Percentiles rank a stretch among this genome's conserved stretches.
phyloP scores from a whole-genome alignment of 306 rosid species.

The Lagenaria siceraria region DNA sequence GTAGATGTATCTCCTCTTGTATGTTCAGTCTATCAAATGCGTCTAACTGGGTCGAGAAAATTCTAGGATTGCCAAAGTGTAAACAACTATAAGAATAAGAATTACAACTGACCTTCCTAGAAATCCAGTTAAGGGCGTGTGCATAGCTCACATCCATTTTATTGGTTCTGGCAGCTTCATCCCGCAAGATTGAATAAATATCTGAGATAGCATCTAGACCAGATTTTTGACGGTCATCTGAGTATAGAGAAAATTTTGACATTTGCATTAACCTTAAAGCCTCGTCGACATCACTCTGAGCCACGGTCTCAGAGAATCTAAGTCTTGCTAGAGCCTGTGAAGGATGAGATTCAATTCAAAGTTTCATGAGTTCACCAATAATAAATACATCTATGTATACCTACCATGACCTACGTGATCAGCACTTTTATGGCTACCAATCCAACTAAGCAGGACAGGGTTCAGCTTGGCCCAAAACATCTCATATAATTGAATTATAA shows the following conservation, averaged over 20 bases:
- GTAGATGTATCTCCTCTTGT: background rate
- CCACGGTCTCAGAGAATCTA: conserved; percentile 73
- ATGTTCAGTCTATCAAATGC: background rate
- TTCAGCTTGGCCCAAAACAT: background rate
- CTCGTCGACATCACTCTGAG: conserved; percentile 97
- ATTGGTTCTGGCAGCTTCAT: conserved; percentile 71
- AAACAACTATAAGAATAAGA: background rate
- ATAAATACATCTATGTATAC: background rate
- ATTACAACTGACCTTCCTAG: conserved; percentile 59
- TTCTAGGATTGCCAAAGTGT: background rate
- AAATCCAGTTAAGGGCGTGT: conserved; percentile 85
- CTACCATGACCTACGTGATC: background rate
- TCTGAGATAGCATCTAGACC: conserved; percentile 94
- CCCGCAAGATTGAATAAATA: conserved; percentile 87
- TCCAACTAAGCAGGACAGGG: background rate
- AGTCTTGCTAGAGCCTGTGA: conserved; percentile 88
- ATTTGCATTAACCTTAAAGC: conserved; percentile 95
- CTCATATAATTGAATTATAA: background rate
- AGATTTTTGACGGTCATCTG: conserved; percentile 86
- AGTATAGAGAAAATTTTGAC: conserved; percentile 93
- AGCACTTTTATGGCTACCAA: background rate
- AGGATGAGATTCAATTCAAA: conserved; percentile 10
- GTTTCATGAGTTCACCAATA: background rate
- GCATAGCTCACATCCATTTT: conserved; percentile 81
- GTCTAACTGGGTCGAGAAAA: background rate